Evolutionary conservation across 2,329 filamentous ascomycete species (phyloP), one percentile per base, ranked within the genome.

Genomic region (Nigrograna mackinnonii): DNA sequence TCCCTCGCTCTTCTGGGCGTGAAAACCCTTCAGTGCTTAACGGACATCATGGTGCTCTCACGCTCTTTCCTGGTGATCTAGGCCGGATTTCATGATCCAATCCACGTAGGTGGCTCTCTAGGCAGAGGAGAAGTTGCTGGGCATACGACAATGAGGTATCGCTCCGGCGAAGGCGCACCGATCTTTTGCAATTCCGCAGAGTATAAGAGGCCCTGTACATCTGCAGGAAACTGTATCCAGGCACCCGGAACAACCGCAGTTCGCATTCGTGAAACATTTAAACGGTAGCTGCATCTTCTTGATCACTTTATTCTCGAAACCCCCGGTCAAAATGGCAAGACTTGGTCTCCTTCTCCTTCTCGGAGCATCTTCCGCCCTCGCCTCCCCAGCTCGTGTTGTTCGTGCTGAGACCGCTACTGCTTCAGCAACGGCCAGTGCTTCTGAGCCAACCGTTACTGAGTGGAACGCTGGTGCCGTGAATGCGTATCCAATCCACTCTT

Each of bases 401-500:
- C 54, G 58, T 30, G 33, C 49, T 11, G 9, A 20, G 20, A 45
- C 48, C 6, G 49, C 50, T 2, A 60, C 57, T 6, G 48, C 54
- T 39, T 61, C 63, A 12, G 43, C 55, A 14, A 55, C 55, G 14
- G 49, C 52, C 14, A 30, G 40, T 18, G 43, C 49, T 28, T 30
- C 52, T 9, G 47, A 49, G 22, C 49, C 59, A 16, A 47, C 49
- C 12, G 38, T 52, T 7, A 58, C 55, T 6, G 49, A 59, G 11
- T 68, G 65, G 64, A 49, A 64, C n/a, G 44, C 51, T 3, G 74
- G 73, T 11, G 70, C 68, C 2, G 65, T 71, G 6, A 59, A 50
- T 13, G 50, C 68, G 14, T 78, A 67, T 52, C 68, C 70, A 12
- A 85, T 87, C 58, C 85, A 87, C 64, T 61, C 72, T 22, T 86